Base-by-base conservation (phyloP, 345 rosid species). In the Pelargonium nanum region DNA sequence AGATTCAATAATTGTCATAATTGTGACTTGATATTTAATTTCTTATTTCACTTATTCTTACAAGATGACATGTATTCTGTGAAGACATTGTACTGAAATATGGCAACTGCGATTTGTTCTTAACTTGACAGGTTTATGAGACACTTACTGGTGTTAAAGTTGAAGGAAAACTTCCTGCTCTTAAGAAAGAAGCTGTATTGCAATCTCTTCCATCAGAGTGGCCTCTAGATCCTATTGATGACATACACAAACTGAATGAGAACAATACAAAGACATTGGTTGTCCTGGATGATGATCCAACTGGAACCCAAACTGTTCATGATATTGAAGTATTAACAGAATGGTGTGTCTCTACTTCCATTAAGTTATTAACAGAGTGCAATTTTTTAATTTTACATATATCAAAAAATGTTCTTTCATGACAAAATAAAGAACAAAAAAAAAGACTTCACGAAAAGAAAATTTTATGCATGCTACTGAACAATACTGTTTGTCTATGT, bases 261-360 rank as follows among this genome's bases (percentile, higher is more conserved):
- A 82, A 66, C 32, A 85, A 75, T 66, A 79, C 81, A 22, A 92
- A 83, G 72, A 85, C 91, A 5, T 70, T 92, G 75, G 89, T 88
- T 60, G 98, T 92, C 68, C 86, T 92, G 70, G 98, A 92, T 73
- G 98, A 92, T 72, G 98, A 92, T 74, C 96, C 98, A 67, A 88
- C 98, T 25, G 96, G 98, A 73, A 92, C 98, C 57, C 98, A 92
- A 76, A 92, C 98, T n/a, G 95, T 92, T 77, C 94, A 88, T 69
- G 89, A 82, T 45, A 85, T 88, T 63, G 98, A 92, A 80, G 98
- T 92, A 62, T 71, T 92, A 68, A 92, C 96, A 34, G 98, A 92
- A 86, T 92, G 98, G 96, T 91, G 67, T 77, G 83, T 69, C 32
- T 69, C 8, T 34, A 34, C 45, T 34, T 34, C 45, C 45, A 4